Base-by-base conservation (phyloP, 148 eudicot genomes). In the Chenopodium berlandieri region DNA sequence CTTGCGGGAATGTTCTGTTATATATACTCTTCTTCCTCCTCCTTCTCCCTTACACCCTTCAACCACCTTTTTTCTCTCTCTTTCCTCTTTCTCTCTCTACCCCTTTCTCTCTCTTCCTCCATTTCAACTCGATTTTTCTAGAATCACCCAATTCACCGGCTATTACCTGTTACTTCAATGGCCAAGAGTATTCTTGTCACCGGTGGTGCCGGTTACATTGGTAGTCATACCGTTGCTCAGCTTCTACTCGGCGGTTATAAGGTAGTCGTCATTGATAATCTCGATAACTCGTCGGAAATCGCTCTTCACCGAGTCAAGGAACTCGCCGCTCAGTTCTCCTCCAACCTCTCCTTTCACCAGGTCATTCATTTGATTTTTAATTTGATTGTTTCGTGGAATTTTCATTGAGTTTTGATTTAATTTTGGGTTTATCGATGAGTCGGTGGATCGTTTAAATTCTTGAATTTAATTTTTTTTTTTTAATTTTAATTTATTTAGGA, bases 161-260 rank as follows among this genome's bases (percentile, higher is more conserved):
- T 40, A 5, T 40, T 40, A 40, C 44, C 44, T 40, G 44, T 40
- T 40, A 40, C 44, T 40, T 40, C 86, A 25, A 87, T 88, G 91
- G 85, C 86, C 81, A 84, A 81, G 79, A 84, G 77, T 34, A 88
- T 97, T 71, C 84, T 97, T 80, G 99, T 97, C 44, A 97, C 98
- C 4, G 99, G 99, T 0, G 99, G 99, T 0, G 97, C 97, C 30
- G 99, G 99, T 22, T 97, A 97, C 80, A 92, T 97, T 40, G 99
- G 99, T 10, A 94, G 91, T 73, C 99, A 97, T 86, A 97, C 99
- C 64, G 85, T 91, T 78, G 85, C 94, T 52, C 98, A 97, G 78
- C 84, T 97, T 32, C 80, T 97, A 31, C 71, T 89, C 22, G 92
- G 88, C 27, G 99, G 96, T 1, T 90, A 85, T 76, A 91, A 87